A percentile compares a stretch with the other conserved stretches of the same genome.
Evolutionary conservation across 345 rosid species (phyloP).

Genomic region (Boechera stricta): DNA sequence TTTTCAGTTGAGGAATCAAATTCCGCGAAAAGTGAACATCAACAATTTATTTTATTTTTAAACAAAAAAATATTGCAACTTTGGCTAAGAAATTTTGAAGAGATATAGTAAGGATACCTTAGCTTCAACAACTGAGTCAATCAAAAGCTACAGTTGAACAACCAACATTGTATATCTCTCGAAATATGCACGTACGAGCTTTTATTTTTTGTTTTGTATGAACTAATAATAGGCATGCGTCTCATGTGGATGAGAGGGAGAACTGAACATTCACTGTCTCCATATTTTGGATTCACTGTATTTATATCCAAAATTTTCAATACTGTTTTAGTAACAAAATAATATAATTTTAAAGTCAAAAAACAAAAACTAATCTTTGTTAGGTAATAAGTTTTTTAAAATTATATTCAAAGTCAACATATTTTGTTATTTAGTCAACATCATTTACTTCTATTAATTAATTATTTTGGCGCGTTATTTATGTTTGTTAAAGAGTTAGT

Average conservation of each 20-base stretch:
- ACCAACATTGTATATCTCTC: not conserved
- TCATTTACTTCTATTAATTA: not conserved
- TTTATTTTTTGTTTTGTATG: not conserved
- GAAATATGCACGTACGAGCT: not conserved
- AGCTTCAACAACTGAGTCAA: not conserved
- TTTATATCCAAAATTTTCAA: not conserved
- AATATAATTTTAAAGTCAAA: not conserved
- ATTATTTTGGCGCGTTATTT: not conserved
- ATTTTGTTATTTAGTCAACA: not conserved
- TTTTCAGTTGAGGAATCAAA: no score
- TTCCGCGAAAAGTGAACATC: no score
- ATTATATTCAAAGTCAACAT: not conserved
- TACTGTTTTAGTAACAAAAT: not conserved
- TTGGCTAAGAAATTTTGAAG: not conserved
- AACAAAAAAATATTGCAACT: not conserved
- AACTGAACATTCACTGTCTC: no score
- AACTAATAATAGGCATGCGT: not conserved
- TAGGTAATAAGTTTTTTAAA: not conserved
- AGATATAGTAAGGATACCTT: not conserved
- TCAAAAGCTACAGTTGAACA: not conserved
- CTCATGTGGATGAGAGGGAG: no score
- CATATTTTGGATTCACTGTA: not conserved
- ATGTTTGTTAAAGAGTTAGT: not conserved
- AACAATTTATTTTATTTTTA: no score
- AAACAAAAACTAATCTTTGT: not conserved